These are phyloP conservation scores for Candida manassasensis DNA, from an alignment of 805 yeast species.

Conservation along the genomic window DNA sequence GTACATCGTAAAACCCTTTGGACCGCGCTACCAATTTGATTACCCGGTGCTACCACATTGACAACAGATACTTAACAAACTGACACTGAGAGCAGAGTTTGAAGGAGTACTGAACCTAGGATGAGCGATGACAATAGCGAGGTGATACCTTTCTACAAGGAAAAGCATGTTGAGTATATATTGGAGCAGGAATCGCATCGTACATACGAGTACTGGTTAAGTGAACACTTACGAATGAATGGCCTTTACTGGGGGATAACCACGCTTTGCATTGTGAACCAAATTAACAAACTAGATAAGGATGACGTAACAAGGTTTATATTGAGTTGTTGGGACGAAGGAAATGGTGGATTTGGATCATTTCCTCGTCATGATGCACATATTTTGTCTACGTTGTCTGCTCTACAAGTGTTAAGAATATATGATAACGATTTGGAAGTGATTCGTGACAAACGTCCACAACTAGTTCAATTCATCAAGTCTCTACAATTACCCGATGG, in stretches of 20 bases:
- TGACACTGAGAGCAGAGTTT: no score
- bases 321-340: slow-evolving; percentile 53
- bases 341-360: slow-evolving; percentile 81
- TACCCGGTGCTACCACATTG: no score
- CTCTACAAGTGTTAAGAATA: slow-evolving; percentile 70
- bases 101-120: no score
- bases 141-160: slow-evolving; percentile 1
- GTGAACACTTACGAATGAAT: slow-evolving; percentile 84
- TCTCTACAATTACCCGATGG: slow-evolving; percentile 58
- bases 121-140: no score
- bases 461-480: slow-evolving; percentile 21
- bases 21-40: no score
- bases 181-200: slow-evolving; percentile 30
- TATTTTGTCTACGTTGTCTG: slow-evolving; percentile 77
- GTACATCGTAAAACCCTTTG: no score
- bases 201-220: slow-evolving; percentile 76
- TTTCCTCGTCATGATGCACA: slow-evolving; percentile 90
- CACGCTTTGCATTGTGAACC: slow-evolving; percentile 59
- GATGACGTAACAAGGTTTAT: slow-evolving; percentile 67
- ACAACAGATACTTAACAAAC: no score
- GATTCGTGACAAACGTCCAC: slow-evolving; percentile 27
- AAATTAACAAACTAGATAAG: slow-evolving; percentile 50
- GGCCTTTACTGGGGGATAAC: slow-evolving; percentile 96
- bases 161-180: slow-evolving; percentile 33
- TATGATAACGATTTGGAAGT: slow-evolving; percentile 43